Evolutionary conservation across 192 early-diverging fungal species (phyloP), one percentile per base, ranked within the genome.

Genomic region (Phycomyces nitens): DNA sequence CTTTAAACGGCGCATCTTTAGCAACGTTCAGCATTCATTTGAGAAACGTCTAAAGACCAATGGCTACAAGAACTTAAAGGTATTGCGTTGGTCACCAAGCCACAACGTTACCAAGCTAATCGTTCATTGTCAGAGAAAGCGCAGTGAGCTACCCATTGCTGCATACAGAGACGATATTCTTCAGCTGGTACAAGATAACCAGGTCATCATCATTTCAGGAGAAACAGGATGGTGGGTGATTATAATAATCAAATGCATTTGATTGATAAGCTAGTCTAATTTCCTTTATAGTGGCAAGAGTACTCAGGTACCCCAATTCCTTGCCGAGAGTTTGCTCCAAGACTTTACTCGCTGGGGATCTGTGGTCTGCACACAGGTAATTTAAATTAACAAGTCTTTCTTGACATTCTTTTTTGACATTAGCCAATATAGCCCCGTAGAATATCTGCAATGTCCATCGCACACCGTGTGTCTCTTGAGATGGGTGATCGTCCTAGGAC

Each of bases 361-460:
- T 51, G 74, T 85, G 55, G 68, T 79, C 23, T 92, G 79, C 65
- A 85, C 80, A 7, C 89, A 92, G 77, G 84, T 86, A 43, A 53
- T 71, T 42, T 7, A 42, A 10, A 42, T 7, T 10, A 42, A 42
- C 8, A 42, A n/a, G n/a, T n/a, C n/a, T n/a, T n/a, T n/a, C n/a
- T n/a, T n/a, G n/a, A n/a, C n/a, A n/a, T n/a, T n/a, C n/a, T n/a
- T n/a, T n/a, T n/a, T n/a, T n/a, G n/a, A n/a, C n/a, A n/a, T n/a
- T n/a, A n/a, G n/a, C n/a, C n/a, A n/a, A n/a, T n/a, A n/a, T 62
- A 83, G 76, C 90, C 92, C 9, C 79, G 90, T 23, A 74, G 89
- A 57, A 92, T 94, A 50, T 92, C 90, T 18, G 91, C 91, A 49
- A 83, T 83, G 53, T 92, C 92, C 10, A 87, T 94, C 60, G 87